Evolutionary conservation across 2,329 filamentous ascomycete genomes (phyloP), one percentile per base, ranked within the genome.

Genomic region (Plenodomus biglobosus): DNA sequence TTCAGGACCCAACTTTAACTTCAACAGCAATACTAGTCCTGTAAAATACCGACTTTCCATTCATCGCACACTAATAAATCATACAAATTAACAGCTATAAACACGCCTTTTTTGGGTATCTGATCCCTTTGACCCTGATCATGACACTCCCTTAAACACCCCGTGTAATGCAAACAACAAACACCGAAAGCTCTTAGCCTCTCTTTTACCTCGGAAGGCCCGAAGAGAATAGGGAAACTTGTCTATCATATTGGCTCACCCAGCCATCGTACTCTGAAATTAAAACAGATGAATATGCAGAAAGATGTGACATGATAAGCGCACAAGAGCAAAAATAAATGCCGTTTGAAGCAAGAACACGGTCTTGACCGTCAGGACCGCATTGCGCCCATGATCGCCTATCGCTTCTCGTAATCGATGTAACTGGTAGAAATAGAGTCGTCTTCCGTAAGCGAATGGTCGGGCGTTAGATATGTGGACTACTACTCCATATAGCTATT

Each of bases 401-500:
- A 51, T 52, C 30, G 40, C 57, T 56, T 50, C 48, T 24, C 22
- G 22, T 24, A 5, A 24, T 5, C 5, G 22, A 5, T 24, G 22
- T 10, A 24, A 10, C 10, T 10, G 22, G 10, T 24, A 10, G 22
- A 5, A 10, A 24, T 24, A 24, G 5, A 5, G 5, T 5, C 10
- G 21, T 40, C 37, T 7, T 21, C 17, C 22, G 18, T 32, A 11
- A 16, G 37, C 34, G 30, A n/a, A 19, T n/a, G 21, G 27, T n/a
- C 24, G 18, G 19, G n/a, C n/a, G 38, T 24, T 48, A 51, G 36
- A 32, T 15, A 32, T 15, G 15, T 32, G 27, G 27, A 32, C 27
- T 44, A 42, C 61, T 66, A 70, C 19, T 69, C 65, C 57, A 68
- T 55, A 44, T 68, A 69, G 38, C 57, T 61, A 49, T 64, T 66